These are phyloP conservation scores for Lathyrus tuberosus DNA, from an alignment of 306 rosid genomes.

Conservation along the genomic window DNA sequence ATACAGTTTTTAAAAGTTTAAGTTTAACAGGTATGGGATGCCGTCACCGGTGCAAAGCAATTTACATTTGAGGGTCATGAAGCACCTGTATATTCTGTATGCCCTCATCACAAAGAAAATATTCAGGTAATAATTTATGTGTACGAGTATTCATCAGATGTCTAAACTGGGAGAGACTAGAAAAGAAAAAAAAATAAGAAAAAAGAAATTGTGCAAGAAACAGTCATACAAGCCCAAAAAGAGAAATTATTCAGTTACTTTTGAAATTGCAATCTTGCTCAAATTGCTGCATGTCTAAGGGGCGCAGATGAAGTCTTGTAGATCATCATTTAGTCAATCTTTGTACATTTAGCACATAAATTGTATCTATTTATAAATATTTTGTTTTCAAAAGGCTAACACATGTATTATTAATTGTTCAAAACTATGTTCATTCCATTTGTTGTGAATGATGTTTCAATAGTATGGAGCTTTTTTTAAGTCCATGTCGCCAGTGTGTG, in stretches of 20 bases:
- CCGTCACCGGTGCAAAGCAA: slow-evolving; percentile 73
- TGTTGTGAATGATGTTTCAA: slow-evolving; percentile 7
- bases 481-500: not conserved
- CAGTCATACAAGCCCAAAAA: not conserved
- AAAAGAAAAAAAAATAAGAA: not conserved
- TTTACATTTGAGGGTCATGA: slow-evolving; percentile 92
- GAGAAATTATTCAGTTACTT: slow-evolving; percentile 20
- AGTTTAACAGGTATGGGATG: slow-evolving; percentile 93
- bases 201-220: slow-evolving; percentile 2
- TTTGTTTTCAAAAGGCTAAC: no score
- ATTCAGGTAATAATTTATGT: slow-evolving; percentile 72
- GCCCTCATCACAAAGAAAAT: slow-evolving; percentile 97
- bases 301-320: slow-evolving; percentile 1
- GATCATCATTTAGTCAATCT: not conserved
- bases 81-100: slow-evolving; percentile 90
- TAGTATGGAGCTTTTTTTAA: not conserved
- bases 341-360: not conserved
- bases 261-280: slow-evolving; percentile 22
- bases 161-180: not conserved
- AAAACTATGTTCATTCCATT: slow-evolving; percentile 3
- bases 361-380: not conserved
- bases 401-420: no score
- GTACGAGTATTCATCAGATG: slow-evolving; percentile 9
- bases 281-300: slow-evolving; percentile 15
- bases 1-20: slow-evolving; percentile 38